Conservation (phyloP, 2,329 filamentous ascomycete genomes). For the Epichloe typhina region DNA sequence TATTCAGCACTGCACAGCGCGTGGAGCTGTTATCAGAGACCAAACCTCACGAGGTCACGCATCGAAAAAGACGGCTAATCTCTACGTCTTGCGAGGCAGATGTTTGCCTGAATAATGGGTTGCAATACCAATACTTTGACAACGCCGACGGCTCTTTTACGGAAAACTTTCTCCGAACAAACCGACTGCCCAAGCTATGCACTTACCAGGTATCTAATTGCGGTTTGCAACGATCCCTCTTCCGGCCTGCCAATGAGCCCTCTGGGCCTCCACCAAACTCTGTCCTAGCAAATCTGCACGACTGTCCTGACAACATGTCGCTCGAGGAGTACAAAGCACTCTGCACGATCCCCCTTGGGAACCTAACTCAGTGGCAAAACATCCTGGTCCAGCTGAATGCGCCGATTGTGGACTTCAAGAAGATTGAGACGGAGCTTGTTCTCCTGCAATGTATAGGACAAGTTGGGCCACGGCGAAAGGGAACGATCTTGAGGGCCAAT, state of each 20-base stretch:
- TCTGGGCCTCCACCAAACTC: conserved; percentile 28
- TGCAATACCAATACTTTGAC: conserved; percentile 12
- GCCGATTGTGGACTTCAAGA: conserved; percentile 13
- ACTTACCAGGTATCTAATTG: conserved; percentile 9
- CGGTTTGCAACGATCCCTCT: conserved; percentile 9
- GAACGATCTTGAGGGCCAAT: background rate
- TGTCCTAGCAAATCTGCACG: conserved; percentile 34
- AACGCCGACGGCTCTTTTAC: background rate
- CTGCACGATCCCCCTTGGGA: conserved; percentile 7
- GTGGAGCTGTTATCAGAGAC: conserved; percentile 10
- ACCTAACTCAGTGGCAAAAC: conserved; percentile 11
- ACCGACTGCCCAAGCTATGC: conserved; percentile 3
- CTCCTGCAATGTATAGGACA: conserved; percentile 13
- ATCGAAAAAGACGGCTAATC: conserved; percentile 4
- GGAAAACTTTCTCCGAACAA: background rate
- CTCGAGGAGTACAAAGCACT: conserved; percentile 39
- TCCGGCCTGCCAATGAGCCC: background rate
- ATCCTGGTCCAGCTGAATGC: conserved; percentile 12
- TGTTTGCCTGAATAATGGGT: conserved; percentile 13
- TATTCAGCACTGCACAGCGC: background rate
- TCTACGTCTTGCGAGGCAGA: conserved; percentile 3
- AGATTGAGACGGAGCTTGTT: conserved; percentile 8
- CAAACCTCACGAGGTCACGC: conserved; percentile 9
- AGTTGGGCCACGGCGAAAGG: conserved; percentile 4
- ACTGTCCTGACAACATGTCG: conserved; percentile 34